Base-by-base conservation (phyloP, 306 rosid species). In the Sechiopsis laciniata region DNA sequence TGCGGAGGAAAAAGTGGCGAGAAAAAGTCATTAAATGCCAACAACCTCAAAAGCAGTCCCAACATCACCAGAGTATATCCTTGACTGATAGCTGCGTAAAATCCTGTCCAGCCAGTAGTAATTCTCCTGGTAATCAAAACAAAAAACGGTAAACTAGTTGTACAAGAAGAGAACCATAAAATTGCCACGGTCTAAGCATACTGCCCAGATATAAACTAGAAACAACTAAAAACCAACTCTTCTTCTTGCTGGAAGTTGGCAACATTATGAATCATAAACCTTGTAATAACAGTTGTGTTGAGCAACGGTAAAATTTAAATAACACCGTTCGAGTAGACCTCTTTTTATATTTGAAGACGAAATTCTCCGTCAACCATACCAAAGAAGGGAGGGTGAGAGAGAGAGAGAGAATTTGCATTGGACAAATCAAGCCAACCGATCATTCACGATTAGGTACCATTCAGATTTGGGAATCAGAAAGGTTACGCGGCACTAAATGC, bases 91-190 rank as follows among this genome's bases (percentile, higher is more conserved):
- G 83, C 97, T 86, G 75, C 87, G 92, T 56, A 94, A 83, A 84
- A 94, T 90, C 89, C 87, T 85, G 78, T 94, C 98, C 79, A 94
- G 88, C 97, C 98, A 89, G 81, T 82, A 94, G 81, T 89, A 89
- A 67, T 90, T 94, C 83, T 94, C 97, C 98, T 94, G 90, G 37
- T 12, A 45, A 46, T 7, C 35, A 46, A 67, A 24, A 58, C 55
- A 10, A 12, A 40, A 58, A 51, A 79, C 74, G 52, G 78, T 50
- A 21, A 65, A 37, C 6, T 37, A 20, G 71, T 65, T 42, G 52
- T 40, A 10, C 71, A 40, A 3, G 53, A 66, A 8, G 29, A 26
- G 29, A 26, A 26, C 55, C 10, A 11, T 29, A 64, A 64, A n/a
- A 29, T 62, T 63, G 15, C 70, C n/a, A 13, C 21, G 51, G 5